Base-by-base conservation (phyloP, 2,329 filamentous ascomycete genomes). In the Cladobotryum protrusum region DNA sequence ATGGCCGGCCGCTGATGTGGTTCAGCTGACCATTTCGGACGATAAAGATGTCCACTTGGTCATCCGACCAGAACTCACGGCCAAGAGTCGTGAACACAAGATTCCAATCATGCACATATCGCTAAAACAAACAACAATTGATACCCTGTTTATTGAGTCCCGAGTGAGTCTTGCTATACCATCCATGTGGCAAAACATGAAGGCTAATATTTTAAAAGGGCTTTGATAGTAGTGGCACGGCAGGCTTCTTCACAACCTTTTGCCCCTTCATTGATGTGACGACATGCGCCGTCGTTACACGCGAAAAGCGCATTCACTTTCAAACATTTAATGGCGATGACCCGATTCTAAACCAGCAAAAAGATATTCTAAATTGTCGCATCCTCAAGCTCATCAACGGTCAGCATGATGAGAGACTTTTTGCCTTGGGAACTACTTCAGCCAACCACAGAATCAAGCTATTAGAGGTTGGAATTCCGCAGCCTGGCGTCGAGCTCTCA, bases 191-290 rank as follows among this genome's bases (percentile, higher is more conserved):
- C 9, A n/a, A 12, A n/a, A n/a, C 8, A n/a, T 37, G 17, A 37
- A 5, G 17, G 13, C 35, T 29, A 29, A 29, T 29, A 6, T 17
- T 13, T 13, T n/a, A 13, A 42, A 44, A 44, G 42, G 42, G 42
- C 3, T 44, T 32, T 15, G 59, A 59, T 36, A 57, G 46, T n/a
- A 59, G 54, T 44, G 60, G 48, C 36, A 59, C 56, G 8, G 57
- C 56, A 2, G 56, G 57, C 4, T 56, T 65, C 2, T 64, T 64
- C 47, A 64, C 63, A 3, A 57, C 62, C n/a, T 60, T 65, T 34
- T 57, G 57, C 3, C 54, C 60, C 1, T 59, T 63, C 15, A 56
- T 53, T 17, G 43, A 48, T n/a, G 52, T 54, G 18, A 39, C 46
- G 9, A 49, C 54, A 11, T 61, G 61, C 43, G 57, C 56, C 3